Evolutionary conservation across 1,284 basidiomycete genomes (phyloP).

Genomic region (Cryptococcus sp.): DNA sequence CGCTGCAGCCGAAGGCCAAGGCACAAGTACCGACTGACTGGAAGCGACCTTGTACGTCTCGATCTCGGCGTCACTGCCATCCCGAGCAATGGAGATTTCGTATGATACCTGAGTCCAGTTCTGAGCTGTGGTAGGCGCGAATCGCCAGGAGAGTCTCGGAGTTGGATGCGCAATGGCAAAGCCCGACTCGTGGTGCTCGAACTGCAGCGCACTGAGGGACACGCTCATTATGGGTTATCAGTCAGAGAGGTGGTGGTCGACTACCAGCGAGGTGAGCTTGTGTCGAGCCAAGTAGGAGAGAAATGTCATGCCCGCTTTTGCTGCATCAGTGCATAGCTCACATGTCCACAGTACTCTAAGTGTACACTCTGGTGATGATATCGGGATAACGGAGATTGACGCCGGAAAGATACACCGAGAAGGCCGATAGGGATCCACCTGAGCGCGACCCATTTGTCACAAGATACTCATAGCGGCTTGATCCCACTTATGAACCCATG

Average conservation of each 20-base stretch:
- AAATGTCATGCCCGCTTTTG: too few species aligned
- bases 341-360: too few species aligned
- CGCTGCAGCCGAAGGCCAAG: conserved; percentile 31
- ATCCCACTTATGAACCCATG: too few species aligned
- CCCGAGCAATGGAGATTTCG: conserved; percentile 26
- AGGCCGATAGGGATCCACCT: too few species aligned
- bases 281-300: too few species aligned
- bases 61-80: conserved; percentile 2
- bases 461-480: too few species aligned
- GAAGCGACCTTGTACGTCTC: conserved; percentile 22
- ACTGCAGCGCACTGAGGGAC: conserved; percentile 23
- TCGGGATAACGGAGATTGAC: too few species aligned
- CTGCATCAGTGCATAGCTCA: too few species aligned
- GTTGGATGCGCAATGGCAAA: conserved; percentile 21
- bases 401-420: too few species aligned
- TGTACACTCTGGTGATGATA: neutral
- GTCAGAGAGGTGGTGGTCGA: neutral
- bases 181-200: conserved; percentile 34
- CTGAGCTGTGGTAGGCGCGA: conserved; percentile 13
- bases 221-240: conserved; percentile 11
- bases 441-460: too few species aligned
- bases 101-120: conserved; percentile 39
- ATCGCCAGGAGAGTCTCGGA: conserved; percentile 42
- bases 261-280: too few species aligned
- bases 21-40: conserved; percentile 27